These are phyloP conservation scores for Rhizopus arrhizus DNA, from an alignment of 371 early-diverging fungal genomes.

Conservation along the genomic window DNA sequence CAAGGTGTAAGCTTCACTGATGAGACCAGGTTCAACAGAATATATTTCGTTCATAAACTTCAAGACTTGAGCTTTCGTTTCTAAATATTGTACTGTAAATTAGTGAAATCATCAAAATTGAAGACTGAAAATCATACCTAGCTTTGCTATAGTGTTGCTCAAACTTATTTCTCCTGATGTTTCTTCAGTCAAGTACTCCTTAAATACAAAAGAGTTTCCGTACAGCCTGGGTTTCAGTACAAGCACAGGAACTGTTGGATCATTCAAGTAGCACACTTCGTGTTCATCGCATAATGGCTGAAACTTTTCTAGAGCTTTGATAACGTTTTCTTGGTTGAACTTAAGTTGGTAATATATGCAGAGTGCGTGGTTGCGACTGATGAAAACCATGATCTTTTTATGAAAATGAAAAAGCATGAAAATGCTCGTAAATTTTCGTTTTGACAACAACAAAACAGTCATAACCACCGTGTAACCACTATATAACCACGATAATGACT, in stretches of 20 bases:
- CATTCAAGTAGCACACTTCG: slow-evolving; percentile 11
- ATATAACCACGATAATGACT: too few relatives aligned
- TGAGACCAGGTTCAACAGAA: slow-evolving; percentile 15
- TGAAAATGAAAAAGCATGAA: too few relatives aligned
- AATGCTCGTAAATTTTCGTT: too few relatives aligned
- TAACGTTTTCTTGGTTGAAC: slow-evolving; percentile 10
- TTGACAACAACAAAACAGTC: too few relatives aligned
- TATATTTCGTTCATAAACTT: slow-evolving; percentile 18
- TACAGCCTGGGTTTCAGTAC: slow-evolving; percentile 20
- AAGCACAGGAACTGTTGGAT: slow-evolving; percentile 1
- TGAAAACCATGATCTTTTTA: slow-evolving; percentile 10
- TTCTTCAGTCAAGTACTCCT: slow-evolving; percentile 21
- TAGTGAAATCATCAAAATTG: slow-evolving; percentile 20
- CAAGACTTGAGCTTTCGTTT: slow-evolving; percentile 24
- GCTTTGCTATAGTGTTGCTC: slow-evolving; percentile 12
- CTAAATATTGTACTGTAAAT: slow-evolving; percentile 21
- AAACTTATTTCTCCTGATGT: slow-evolving; percentile 7
- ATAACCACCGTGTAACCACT: too few relatives aligned
- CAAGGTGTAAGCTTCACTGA: slow-evolving; percentile 17
- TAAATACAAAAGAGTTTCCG: slow-evolving; percentile 21
- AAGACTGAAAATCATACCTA: slow-evolving; percentile 15
- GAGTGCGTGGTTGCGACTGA: slow-evolving; percentile 13
- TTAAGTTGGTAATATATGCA: slow-evolving; percentile 6
- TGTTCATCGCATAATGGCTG: slow-evolving; percentile 12
- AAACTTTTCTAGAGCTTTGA: slow-evolving; percentile 12